phyloP scores from a whole-genome alignment of 306 rosid species.

The Malus orientalis region DNA sequence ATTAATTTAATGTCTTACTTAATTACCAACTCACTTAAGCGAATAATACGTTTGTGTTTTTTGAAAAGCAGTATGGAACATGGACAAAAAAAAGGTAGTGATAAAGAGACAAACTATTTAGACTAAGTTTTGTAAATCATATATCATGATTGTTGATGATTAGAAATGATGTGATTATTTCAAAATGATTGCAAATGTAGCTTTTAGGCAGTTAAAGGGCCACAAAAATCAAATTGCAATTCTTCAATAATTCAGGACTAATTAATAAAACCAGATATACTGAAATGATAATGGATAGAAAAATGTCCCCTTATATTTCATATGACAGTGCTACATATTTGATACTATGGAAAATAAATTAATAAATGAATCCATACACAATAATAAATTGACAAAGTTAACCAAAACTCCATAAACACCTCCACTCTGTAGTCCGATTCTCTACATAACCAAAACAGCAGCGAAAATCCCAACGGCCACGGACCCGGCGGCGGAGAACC shows the following conservation, averaged over 20 bases:
- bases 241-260: neutral
- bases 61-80: too few relatives aligned
- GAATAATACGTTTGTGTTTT: too few relatives aligned
- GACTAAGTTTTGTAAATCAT: accelerated
- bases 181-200: neutral
- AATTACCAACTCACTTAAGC: too few relatives aligned
- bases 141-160: too few relatives aligned
- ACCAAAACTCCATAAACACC: neutral
- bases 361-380: neutral
- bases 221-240: neutral
- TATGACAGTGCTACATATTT: neutral
- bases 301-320: neutral
- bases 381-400: neutral
- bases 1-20: too few relatives aligned
- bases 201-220: neutral
- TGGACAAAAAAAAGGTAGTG: too few relatives aligned
- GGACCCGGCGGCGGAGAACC: neutral
- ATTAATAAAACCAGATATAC: neutral
- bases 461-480: neutral
- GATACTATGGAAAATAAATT: too few relatives aligned
- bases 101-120: too few relatives aligned
- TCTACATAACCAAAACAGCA: neutral
- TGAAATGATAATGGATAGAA: neutral
- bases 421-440: neutral
- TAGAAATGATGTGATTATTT: accelerated